Conservation (phyloP, 805 yeast species). For the Yarrowia hollandica region DNA sequence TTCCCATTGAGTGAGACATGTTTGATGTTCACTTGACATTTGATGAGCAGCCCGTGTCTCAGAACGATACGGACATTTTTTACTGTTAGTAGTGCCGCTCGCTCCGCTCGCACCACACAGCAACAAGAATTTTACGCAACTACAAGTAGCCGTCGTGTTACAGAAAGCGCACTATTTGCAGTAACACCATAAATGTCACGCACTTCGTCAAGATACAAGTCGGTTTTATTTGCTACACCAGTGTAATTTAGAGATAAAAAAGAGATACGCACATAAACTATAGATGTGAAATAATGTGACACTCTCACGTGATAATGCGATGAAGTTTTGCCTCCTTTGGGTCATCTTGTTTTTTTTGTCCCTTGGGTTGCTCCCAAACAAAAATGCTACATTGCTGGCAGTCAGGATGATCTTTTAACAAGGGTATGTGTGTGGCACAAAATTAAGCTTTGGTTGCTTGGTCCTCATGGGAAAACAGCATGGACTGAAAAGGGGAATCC, state of each 20-base stretch:
- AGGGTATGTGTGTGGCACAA: constrained; percentile 8
- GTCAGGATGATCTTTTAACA: constrained; percentile 4
- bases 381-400: constrained; percentile 19
- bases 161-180: background rate
- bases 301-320: too few relatives aligned
- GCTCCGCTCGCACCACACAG: too few relatives aligned
- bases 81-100: background rate
- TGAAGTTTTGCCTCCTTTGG: background rate
- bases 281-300: too few relatives aligned
- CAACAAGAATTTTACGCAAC: too few relatives aligned
- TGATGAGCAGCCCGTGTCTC: constrained; percentile 21
- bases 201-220: too few relatives aligned
- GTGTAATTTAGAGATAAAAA: too few relatives aligned
- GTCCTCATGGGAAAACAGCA: background rate
- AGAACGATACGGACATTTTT: background rate
- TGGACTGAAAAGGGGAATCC: background rate
- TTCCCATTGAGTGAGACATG: constrained; percentile 9
- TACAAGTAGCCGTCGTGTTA: background rate
- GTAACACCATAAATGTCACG: too few relatives aligned
- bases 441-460: constrained; percentile 12
- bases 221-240: too few relatives aligned
- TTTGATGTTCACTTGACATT: constrained; percentile 11
- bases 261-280: too few relatives aligned
- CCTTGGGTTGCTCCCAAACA: constrained; percentile 12
- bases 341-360: background rate